Conservation (phyloP, 371 early-diverging fungal genomes). For the Capillidium heterosporum region DNA sequence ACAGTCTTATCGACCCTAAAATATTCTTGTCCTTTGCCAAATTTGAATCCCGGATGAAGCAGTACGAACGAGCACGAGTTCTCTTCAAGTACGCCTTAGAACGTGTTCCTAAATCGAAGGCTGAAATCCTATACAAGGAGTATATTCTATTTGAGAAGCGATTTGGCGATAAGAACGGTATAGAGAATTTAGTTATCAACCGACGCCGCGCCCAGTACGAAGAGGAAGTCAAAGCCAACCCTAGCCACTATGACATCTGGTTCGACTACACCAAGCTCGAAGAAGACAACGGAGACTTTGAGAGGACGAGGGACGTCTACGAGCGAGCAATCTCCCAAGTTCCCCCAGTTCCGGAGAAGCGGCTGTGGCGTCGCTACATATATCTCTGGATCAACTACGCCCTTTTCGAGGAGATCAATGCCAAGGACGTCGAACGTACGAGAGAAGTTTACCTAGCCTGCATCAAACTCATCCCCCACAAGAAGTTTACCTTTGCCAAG, state of each 20-base stretch:
- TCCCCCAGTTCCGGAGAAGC: conserved; percentile 74
- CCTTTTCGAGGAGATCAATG: conserved; percentile 63
- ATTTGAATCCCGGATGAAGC: conserved; percentile 43
- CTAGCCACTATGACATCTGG: conserved; percentile 89
- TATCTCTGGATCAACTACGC: conserved; percentile 97
- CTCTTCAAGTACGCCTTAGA: conserved; percentile 89
- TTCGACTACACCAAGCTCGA: conserved; percentile 84
- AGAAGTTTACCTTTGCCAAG: conserved; percentile 87
- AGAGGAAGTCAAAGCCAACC: conserved; percentile 52
- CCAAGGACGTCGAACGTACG: conserved; percentile 57
- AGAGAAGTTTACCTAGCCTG: conserved; percentile 72
- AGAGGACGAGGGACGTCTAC: conserved; percentile 75
- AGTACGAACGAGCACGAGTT: conserved; percentile 79
- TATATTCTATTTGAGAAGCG: conserved; percentile 94
- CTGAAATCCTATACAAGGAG: conserved; percentile 73
- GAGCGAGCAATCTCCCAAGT: conserved; percentile 85
- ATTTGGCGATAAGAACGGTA: conserved; percentile 68
- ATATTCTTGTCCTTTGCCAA: conserved; percentile 86
- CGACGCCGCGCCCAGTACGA: conserved; percentile 84
- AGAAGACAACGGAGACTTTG: conserved; percentile 54
- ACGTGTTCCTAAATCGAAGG: conserved; percentile 59
- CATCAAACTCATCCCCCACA: conserved; percentile 78
- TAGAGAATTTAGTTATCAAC: conserved; percentile 72
- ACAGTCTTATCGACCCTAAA: conserved; percentile 75
- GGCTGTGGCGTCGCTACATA: conserved; percentile 89